Evolutionary conservation across 2,329 filamentous ascomycete species (phyloP), one percentile per base, ranked within the genome.

Genomic region (Microcyclosporella mali): DNA sequence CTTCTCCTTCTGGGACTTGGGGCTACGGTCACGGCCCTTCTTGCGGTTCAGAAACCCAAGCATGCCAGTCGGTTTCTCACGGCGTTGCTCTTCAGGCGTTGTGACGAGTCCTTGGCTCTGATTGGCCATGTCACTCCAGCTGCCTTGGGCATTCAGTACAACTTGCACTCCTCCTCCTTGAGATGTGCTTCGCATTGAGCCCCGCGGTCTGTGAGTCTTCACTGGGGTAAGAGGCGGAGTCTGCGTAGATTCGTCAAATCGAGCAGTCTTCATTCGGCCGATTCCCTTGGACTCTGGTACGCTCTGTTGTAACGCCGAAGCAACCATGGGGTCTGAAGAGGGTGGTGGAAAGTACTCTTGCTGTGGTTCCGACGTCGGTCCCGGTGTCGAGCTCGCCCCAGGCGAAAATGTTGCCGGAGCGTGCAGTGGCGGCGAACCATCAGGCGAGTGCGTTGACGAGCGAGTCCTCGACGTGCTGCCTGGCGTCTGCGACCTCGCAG

Each of bases 21-120:
- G 92, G 62, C 88, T 95, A 65, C 88, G 82, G 42, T 88, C 88
- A 50, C 89, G 76, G 19, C 89, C 88, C 70, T 87, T 95, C 70
- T 94, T 95, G 58, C 89, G 77, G 52, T 79, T 86, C 47, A 97
- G 72, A 64, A 98, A 94, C 1, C 88, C 86, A 52, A 97, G 83
- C 75, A 95, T 90, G 40, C 89, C 87, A 14, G 82, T 81, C n/a
- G 81, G 78, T 52, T 76, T 68, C 46, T 57, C 56, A 15, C 37
- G 33, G 14, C 75, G 70, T 8, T 58, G 64, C 63, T 75, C 84
- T 53, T 68, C 71, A 46, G 43, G 58, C 67, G 67, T 47, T 56
- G 36, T 47, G 79, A 71, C 55, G 30, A 90, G 71, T 2, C 83
- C 88, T 38, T 83, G 78, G 57, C 88, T 89, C 57, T 89, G 85